Conservation (phyloP, 2,329 filamentous ascomycete species). For the Diaporthe sp. region DNA sequence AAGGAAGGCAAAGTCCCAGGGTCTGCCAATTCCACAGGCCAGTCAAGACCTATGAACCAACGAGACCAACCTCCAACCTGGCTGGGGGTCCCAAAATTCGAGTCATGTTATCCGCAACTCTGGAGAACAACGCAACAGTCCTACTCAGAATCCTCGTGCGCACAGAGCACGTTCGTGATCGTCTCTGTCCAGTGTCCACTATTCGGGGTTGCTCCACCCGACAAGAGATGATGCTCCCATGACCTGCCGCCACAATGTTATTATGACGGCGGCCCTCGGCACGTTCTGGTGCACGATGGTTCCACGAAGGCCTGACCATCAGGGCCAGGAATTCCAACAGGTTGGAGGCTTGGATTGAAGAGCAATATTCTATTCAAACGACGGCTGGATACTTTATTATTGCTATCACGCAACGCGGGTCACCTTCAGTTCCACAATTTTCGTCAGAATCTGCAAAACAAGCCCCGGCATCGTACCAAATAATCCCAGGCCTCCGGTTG, state of each 20-base stretch:
- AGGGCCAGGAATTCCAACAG: background rate
- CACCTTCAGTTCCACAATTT: background rate
- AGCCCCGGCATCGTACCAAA: background rate
- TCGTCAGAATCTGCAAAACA: conserved; percentile 9
- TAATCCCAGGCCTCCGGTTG: background rate
- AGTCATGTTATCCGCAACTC: conserved; percentile 8
- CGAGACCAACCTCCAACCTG: background rate
- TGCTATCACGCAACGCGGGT: background rate
- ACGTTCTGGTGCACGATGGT: background rate
- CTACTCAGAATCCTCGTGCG: conserved; percentile 5
- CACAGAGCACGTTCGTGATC: conserved; percentile 25
- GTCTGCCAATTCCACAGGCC: background rate
- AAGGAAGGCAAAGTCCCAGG: background rate
- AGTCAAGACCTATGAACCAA: background rate
- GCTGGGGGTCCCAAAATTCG: background rate
- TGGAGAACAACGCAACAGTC: background rate
- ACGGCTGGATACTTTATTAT: background rate
- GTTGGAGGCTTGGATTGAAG: background rate
- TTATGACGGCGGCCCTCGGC: background rate
- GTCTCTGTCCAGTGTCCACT: background rate
- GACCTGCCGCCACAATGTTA: background rate
- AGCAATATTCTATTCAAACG: background rate
- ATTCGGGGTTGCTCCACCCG: background rate
- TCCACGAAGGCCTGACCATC: background rate
- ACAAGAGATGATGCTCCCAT: conserved; percentile 4